Evolutionary conservation across 352 stramenopile species (phyloP).

Genomic region (Pythium phragmiticola): DNA sequence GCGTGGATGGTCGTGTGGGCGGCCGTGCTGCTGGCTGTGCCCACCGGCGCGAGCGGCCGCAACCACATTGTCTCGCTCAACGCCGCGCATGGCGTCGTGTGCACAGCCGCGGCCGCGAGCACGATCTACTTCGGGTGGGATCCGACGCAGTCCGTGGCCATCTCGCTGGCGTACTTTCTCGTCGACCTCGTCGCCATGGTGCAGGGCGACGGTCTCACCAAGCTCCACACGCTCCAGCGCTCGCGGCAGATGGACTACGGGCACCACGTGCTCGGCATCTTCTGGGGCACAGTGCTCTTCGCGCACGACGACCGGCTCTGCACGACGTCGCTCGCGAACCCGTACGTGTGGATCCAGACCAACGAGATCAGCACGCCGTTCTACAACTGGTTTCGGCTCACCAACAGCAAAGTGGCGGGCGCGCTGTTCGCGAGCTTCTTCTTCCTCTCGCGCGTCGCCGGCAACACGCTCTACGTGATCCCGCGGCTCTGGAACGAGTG

Average conservation of each 20-base stretch:
- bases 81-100: slow-evolving; percentile 62
- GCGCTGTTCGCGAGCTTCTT: slow-evolving; percentile 58
- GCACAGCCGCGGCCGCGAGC: slow-evolving; percentile 39
- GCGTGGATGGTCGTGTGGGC: slow-evolving; percentile 57
- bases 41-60: slow-evolving; percentile 36
- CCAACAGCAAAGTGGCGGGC: slow-evolving; percentile 50
- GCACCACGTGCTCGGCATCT: slow-evolving; percentile 65
- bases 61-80: slow-evolving; percentile 78
- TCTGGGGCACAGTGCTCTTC: slow-evolving; percentile 62
- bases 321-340: slow-evolving; percentile 46
- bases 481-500: slow-evolving; percentile 42
- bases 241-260: slow-evolving; percentile 71
- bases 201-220: slow-evolving; percentile 40
- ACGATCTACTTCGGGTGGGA: slow-evolving; percentile 48
- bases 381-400: slow-evolving; percentile 82
- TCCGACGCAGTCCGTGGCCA: slow-evolving; percentile 54
- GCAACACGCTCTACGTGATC: slow-evolving; percentile 70
- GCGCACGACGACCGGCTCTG: slow-evolving; percentile 61
- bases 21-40: slow-evolving; percentile 41
- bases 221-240: slow-evolving; percentile 35
- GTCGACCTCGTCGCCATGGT: slow-evolving; percentile 71
- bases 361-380: slow-evolving; percentile 81
- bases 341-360: slow-evolving; percentile 84
- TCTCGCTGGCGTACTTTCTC: slow-evolving; percentile 69
- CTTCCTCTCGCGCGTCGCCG: slow-evolving; percentile 66